Evolutionary conservation across 2,329 filamentous ascomycete genomes (phyloP).

Genomic region (Aspergillus puulaauensis): DNA sequence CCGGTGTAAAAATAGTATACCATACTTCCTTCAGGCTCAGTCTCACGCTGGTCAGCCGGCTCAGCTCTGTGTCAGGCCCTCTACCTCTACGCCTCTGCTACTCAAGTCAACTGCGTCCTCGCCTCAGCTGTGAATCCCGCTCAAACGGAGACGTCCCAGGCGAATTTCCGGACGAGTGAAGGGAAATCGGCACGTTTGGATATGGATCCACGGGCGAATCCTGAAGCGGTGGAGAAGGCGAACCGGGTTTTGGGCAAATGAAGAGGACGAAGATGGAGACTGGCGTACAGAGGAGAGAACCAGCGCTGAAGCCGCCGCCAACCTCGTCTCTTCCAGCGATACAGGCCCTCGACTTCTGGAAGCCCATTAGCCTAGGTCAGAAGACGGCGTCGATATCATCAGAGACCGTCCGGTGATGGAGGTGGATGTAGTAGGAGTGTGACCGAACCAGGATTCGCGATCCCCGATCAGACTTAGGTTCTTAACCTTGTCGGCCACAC

Average conservation of each 20-base stretch:
- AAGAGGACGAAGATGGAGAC: not conserved
- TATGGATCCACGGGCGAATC: not conserved
- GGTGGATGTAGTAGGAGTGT: not conserved
- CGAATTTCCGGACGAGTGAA: not conserved
- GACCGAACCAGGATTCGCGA: not conserved
- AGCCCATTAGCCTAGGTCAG: not conserved
- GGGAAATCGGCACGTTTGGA: conserved; percentile 1
- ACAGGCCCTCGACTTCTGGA: no score
- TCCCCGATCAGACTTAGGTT: not conserved
- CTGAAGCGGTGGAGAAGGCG: not conserved
- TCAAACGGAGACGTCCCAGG: not conserved
- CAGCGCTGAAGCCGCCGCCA: not conserved
- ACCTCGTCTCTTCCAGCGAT: no score
- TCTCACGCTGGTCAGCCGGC: not conserved
- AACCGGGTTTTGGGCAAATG: not conserved
- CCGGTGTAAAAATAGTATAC: not conserved
- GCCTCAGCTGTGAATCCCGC: not conserved
- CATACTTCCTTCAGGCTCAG: not conserved
- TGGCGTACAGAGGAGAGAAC: no score
- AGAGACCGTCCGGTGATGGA: not conserved
- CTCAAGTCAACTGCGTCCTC: not conserved
- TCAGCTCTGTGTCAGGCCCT: not conserved
- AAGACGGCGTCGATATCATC: not conserved
- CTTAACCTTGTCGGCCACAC: conserved; percentile 1
- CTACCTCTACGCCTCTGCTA: not conserved